A percentile compares a stretch with the other conserved stretches of the same genome.
Evolutionary conservation across 225 moss, liverwort and hornwort species (phyloP).

Genomic region (Pleurozium schreberi): DNA sequence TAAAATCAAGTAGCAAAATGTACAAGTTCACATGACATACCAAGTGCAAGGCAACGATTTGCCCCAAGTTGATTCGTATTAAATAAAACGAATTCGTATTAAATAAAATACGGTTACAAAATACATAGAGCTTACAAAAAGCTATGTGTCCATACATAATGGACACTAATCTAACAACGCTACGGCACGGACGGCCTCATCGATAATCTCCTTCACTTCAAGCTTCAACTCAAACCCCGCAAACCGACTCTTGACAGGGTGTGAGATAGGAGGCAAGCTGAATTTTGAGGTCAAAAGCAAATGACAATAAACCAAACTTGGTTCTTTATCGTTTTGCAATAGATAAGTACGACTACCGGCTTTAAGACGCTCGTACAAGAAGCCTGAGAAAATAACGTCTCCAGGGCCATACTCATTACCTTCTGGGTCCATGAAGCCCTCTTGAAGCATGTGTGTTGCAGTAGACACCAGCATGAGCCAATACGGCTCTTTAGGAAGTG

Average conservation of each 20-base stretch:
- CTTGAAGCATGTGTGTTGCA: neutral
- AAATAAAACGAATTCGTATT: too few relatives aligned
- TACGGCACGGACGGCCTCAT: neutral
- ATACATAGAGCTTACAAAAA: too few relatives aligned
- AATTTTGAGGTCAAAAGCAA: neutral
- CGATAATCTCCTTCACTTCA: neutral
- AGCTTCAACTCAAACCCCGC: neutral
- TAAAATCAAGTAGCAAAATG: too few relatives aligned
- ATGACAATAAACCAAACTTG: neutral
- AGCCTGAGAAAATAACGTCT: neutral
- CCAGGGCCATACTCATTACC: neutral
- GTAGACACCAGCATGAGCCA: neutral
- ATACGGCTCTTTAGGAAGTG: neutral
- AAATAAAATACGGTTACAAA: too few relatives aligned
- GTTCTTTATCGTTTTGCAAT: neutral
- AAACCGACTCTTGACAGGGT: neutral
- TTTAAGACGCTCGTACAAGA: neutral
- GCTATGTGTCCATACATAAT: too few relatives aligned
- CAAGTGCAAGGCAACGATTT: too few relatives aligned
- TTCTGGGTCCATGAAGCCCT: neutral
- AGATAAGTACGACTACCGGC: neutral
- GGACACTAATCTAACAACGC: neutral
- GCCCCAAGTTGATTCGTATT: too few relatives aligned
- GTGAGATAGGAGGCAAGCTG: neutral
- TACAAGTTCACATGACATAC: too few relatives aligned